Evolutionary conservation across 805 yeast species (phyloP), one percentile per base, ranked within the genome.

Genomic region (Hanseniaspora meyeri): DNA sequence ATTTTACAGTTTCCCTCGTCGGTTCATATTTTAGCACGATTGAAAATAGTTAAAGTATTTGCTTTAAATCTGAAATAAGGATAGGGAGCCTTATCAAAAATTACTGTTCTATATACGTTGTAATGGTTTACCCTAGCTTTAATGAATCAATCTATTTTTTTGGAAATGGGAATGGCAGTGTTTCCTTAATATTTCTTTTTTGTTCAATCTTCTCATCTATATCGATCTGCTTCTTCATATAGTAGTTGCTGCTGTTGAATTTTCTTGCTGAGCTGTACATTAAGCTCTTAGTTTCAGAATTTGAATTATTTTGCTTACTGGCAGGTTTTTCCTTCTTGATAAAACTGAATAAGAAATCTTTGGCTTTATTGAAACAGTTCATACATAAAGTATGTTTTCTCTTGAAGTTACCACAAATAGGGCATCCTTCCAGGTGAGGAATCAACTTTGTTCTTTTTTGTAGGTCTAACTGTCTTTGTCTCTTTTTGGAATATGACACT

Each of bases 361-460:
- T 62, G 60, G 65, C 56, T 57, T 61, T 59, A 60, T 63, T 60
- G 16, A 66, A 64, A 72, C 98, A 91, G 65, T 85, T 79, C 95
- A 88, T 87, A 71, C 98, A 91, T 63, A 91, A 75, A 57, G 89
- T 82, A 69, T 93, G 95, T 1, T 93, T 81, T 65, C 96, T 78
- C 72, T 91, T 93, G 63, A 80, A 84, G 60, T 86, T 84, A 46
- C 98, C 98, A 72, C 98, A 91, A 0, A 96, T 84, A 2, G 97
- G 97, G 68, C 98, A 91, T 68, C 95, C 79, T 60, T 85, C 87
- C 64, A 93, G 74, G 66, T 87, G 83, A 57, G 82, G 78, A 61
- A 86, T 75, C 51, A 82, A 67, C 86, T 81, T 62, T 87, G 73
- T 63, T 89, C 93, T 68, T 88, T 91, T 58, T 80, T 77, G 11